Conservation (phyloP, 2,329 filamentous ascomycete species). For the Falciphora oryzae region DNA sequence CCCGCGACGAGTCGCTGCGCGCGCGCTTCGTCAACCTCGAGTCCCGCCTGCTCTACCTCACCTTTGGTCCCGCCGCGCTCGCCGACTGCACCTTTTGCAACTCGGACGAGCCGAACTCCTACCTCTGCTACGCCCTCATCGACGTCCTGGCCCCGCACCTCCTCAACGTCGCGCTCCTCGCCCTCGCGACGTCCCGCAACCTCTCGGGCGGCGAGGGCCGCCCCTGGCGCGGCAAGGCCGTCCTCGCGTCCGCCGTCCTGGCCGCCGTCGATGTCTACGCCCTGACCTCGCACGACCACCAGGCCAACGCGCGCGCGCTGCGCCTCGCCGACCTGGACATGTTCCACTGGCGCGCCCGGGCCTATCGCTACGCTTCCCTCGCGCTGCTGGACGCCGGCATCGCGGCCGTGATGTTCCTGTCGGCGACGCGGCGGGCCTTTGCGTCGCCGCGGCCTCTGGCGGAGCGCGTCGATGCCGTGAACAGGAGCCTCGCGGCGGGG, state of each 20-base stretch:
- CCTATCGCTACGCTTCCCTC: constrained; percentile 58
- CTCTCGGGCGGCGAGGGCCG: constrained; percentile 47
- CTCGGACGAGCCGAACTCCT: constrained; percentile 62
- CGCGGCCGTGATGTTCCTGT: constrained; percentile 65
- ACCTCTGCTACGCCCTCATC: constrained; percentile 76
- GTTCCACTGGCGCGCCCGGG: constrained; percentile 65
- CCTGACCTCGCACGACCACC: constrained; percentile 59
- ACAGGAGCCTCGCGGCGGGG: constrained; percentile 46
- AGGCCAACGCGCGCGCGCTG: constrained; percentile 56
- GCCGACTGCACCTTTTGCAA: constrained; percentile 75
- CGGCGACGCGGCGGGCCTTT: constrained; percentile 75
- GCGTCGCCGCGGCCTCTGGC: constrained; percentile 53
- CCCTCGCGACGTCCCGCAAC: constrained; percentile 62
- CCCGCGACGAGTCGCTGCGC: constrained; percentile 58
- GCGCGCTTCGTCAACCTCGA: constrained; percentile 64
- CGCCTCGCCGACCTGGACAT: constrained; percentile 59
- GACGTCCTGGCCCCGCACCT: constrained; percentile 72
- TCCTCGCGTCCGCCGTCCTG: constrained; percentile 53
- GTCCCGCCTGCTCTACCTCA: constrained; percentile 73
- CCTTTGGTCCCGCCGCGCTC: constrained; percentile 71
- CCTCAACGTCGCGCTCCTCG: constrained; percentile 66
- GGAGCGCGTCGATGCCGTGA: constrained; percentile 58
- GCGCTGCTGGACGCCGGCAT: constrained; percentile 58
- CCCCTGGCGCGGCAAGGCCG: constrained; percentile 64
- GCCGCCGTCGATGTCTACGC: constrained; percentile 61